These are phyloP conservation scores for Leonotis leonurus DNA, from an alignment of 257 asterid species.

Conservation along the genomic window DNA sequence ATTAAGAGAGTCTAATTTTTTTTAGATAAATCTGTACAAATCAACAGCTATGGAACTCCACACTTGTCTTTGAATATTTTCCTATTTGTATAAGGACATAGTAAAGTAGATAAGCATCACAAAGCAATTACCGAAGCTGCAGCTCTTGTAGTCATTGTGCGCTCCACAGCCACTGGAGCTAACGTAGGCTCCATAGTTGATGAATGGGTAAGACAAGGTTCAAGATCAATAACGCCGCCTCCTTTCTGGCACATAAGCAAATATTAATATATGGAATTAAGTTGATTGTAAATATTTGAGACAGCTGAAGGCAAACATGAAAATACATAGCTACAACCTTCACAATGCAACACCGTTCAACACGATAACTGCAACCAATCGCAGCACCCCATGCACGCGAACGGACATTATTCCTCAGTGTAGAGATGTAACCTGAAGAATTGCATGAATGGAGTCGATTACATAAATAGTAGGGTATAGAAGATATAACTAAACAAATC, in stretches of 20 bases:
- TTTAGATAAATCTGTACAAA: background rate
- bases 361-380: slow-evolving; percentile 85
- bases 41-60: slow-evolving; percentile 1
- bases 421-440: slow-evolving; percentile 71
- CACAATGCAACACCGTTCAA: slow-evolving; percentile 77
- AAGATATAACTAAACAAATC: background rate
- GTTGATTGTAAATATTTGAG: slow-evolving; percentile 1
- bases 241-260: slow-evolving; percentile 53
- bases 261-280: slow-evolving; percentile 5
- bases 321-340: slow-evolving; percentile 48
- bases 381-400: slow-evolving; percentile 99
- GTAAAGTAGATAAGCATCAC: slow-evolving; percentile 10
- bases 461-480: background rate
- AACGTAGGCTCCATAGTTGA: slow-evolving; percentile 97
- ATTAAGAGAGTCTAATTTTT: background rate
- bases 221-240: slow-evolving; percentile 79
- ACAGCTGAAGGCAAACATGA: slow-evolving; percentile 3
- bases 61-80: background rate
- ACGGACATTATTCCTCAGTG: slow-evolving; percentile 90
- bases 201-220: slow-evolving; percentile 91
- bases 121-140: slow-evolving; percentile 82
- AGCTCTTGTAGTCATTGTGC: slow-evolving; percentile 96
- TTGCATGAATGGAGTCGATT: slow-evolving; percentile 13
- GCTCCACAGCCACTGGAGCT: slow-evolving; percentile 95
- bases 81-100: background rate